A percentile compares a stretch with the other conserved stretches of the same genome.
Evolutionary conservation across 31 red algal genomes (phyloP).

Genomic region (Endocladia muricata): DNA sequence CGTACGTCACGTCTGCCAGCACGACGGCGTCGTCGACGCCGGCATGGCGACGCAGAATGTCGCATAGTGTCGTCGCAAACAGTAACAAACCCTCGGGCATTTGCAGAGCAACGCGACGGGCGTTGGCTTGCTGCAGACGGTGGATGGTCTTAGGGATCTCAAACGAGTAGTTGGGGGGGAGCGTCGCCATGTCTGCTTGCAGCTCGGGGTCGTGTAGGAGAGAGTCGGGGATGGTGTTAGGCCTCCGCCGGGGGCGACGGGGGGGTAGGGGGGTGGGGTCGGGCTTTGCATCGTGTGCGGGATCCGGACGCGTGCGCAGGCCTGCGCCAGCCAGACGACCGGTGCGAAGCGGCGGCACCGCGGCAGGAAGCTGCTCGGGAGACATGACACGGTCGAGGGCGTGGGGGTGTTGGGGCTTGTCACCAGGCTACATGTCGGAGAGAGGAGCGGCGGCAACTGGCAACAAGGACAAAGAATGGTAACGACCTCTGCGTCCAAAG

Average conservation of each 20-base stretch:
- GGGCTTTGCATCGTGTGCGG: background rate
- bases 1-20: slow-evolving; percentile 96
- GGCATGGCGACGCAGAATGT: slow-evolving; percentile 66
- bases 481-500: no score
- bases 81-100: slow-evolving; percentile 93
- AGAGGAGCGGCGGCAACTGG: no score
- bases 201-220: slow-evolving; percentile 49
- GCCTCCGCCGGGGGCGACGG: slow-evolving; percentile 9
- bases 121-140: slow-evolving; percentile 55
- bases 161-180: slow-evolving; percentile 81
- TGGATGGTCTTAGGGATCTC: slow-evolving; percentile 85
- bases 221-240: slow-evolving; percentile 23
- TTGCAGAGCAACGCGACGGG: slow-evolving; percentile 81
- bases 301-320: background rate
- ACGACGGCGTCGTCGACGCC: slow-evolving; percentile 41
- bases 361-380: background rate
- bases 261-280: background rate
- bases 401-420: no score
- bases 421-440: no score
- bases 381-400: no score
- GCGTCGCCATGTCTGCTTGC: slow-evolving; percentile 14
- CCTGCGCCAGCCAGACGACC: slow-evolving; percentile 11
- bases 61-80: slow-evolving; percentile 76
- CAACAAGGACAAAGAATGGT: no score
- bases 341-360: background rate